Evolutionary conservation across 306 rosid genomes (phyloP).

Genomic region (Mucuna pruriens): DNA sequence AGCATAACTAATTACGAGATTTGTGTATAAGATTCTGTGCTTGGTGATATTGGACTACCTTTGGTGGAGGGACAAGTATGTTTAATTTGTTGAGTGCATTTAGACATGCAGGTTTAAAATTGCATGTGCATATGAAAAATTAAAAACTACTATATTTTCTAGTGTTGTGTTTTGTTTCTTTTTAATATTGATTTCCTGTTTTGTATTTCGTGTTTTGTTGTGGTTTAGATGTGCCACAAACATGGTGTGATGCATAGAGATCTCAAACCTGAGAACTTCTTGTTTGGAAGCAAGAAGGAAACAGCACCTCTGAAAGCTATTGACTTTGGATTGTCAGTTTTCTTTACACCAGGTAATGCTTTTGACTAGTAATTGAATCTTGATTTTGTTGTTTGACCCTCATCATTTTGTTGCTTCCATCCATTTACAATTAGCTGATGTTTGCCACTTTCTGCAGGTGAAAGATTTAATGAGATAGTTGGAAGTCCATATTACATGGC

Average conservation of each 20-base stretch:
- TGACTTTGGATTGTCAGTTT: conserved; percentile 88
- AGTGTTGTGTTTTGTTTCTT: not conserved
- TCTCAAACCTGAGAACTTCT: conserved; percentile 94
- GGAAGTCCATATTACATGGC: conserved; percentile 99
- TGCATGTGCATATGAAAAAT: not conserved
- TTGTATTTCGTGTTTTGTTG: conserved; percentile 24
- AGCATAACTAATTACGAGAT: too few species aligned
- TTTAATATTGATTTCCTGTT: too few species aligned
- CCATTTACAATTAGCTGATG: conserved; percentile 28
- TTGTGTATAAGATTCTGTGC: too few species aligned
- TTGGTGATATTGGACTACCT: too few species aligned
- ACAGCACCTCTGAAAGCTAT: conserved; percentile 80
- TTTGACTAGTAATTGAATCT: conserved; percentile 25
- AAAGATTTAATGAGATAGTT: conserved; percentile 79
- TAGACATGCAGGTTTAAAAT: not conserved
- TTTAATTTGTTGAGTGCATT: not conserved
- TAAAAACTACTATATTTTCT: not conserved
- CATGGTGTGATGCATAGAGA: conserved; percentile 94
- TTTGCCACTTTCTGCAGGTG: conserved; percentile 57
- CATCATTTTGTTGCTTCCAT: conserved; percentile 31
- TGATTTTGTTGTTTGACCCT: not conserved
- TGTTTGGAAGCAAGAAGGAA: conserved; percentile 85
- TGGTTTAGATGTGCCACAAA: conserved; percentile 82
- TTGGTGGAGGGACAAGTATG: too few species aligned
- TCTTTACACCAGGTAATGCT: conserved; percentile 80